Conservation (phyloP, 139 green algal genomes). For the Chlamydomonas sphaeroides region DNA sequence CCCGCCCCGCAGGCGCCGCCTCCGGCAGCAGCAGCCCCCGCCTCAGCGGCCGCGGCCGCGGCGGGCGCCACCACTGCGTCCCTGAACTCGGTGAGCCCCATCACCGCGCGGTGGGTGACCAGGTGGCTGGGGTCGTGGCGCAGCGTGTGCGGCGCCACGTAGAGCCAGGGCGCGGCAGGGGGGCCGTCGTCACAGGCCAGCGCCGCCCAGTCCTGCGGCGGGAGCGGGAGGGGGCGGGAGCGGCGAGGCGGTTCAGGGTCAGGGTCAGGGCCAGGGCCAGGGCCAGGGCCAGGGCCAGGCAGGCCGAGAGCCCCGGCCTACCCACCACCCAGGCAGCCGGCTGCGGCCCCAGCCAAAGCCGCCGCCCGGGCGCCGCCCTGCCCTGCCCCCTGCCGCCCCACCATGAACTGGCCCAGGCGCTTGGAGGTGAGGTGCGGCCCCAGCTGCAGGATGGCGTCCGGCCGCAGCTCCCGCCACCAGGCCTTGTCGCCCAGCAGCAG, state of each 20-base stretch:
- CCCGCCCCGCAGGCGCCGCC: not conserved
- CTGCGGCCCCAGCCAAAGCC: too few relatives aligned
- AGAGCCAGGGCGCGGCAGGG: conserved; percentile 50
- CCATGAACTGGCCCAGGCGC: conserved; percentile 84
- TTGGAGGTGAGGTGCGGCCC: conserved; percentile 89
- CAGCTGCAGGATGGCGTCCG: conserved; percentile 88
- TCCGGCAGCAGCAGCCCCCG: not conserved
- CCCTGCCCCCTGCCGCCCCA: too few relatives aligned
- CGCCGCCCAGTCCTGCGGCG: conserved; percentile 62
- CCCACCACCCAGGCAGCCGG: too few relatives aligned
- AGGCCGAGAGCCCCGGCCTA: too few relatives aligned
- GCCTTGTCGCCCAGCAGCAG: conserved; percentile 70
- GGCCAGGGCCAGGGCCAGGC: too few relatives aligned
- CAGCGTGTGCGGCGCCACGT: conserved; percentile 38
- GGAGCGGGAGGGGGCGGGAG: too few relatives aligned
- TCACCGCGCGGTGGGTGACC: conserved; percentile 69
- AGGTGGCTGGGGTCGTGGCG: conserved; percentile 86
- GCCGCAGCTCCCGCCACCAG: conserved; percentile 71
- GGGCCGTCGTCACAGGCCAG: conserved; percentile 21
- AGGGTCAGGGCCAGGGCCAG: too few relatives aligned
- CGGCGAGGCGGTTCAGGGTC: not conserved
- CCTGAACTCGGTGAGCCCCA: conserved; percentile 17
- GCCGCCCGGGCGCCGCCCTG: too few relatives aligned
- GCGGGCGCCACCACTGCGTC: conserved; percentile 23
- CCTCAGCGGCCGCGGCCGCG: not conserved